Conservation (phyloP, 306 rosid species). For the Castanea mollissima region DNA sequence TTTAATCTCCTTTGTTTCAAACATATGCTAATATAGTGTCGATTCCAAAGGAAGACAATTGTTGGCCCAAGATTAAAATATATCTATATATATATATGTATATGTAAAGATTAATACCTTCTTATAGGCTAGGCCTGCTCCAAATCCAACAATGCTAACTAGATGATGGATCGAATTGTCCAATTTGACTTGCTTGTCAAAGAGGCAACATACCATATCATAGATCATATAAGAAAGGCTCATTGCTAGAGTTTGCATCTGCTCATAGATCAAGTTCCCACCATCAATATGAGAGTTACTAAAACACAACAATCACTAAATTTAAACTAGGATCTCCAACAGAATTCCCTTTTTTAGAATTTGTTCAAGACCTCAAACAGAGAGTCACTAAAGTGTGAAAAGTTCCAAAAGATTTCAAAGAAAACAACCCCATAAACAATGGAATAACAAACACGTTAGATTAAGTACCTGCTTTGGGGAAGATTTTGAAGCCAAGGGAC, state of each 20-base stretch:
- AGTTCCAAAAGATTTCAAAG: not conserved
- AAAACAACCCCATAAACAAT: not conserved
- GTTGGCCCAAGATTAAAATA: not conserved
- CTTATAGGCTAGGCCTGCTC: slow-evolving; percentile 61
- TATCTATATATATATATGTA: no score
- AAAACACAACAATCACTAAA: not conserved
- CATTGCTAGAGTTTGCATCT: slow-evolving; percentile 65
- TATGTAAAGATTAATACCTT: slow-evolving; percentile 44
- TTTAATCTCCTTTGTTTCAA: no score
- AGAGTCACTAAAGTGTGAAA: not conserved
- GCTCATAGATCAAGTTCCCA: slow-evolving; percentile 19
- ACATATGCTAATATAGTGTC: no score
- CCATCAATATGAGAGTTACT: not conserved
- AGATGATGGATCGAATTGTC: slow-evolving; percentile 80
- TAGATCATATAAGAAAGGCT: slow-evolving; percentile 72
- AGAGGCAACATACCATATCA: slow-evolving; percentile 69
- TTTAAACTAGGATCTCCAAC: no score
- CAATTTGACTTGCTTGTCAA: slow-evolving; percentile 46
- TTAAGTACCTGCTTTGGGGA: slow-evolving; percentile 52
- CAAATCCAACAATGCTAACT: slow-evolving; percentile 70
- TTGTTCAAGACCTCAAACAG: not conserved
- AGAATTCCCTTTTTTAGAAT: no score
- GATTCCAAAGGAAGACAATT: not conserved
- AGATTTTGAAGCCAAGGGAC: slow-evolving; percentile 56
- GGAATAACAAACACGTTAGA: no score